A percentile compares a stretch with the other conserved stretches of the same genome.
Evolutionary conservation across 345 rosid species (phyloP).

Genomic region (thale cress (Arabidopsis thaliana)): TAIR10.1 NC_003071.7:15588501-15589000

Average conservation of each 20-base stretch:
- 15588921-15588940: slow-evolving; percentile 27
- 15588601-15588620: slow-evolving; percentile 74
- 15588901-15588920: slow-evolving; percentile 23
- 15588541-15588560: slow-evolving; percentile 83
- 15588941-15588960: slow-evolving; percentile 36
- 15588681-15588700: slow-evolving; percentile 70
- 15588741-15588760: slow-evolving; percentile 49
- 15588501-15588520: neutral
- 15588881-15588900: slow-evolving; percentile 42
- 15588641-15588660: slow-evolving; percentile 73
- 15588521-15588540: slow-evolving; percentile 75
- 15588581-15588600: slow-evolving; percentile 88
- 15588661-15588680: slow-evolving; percentile 70
- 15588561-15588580: slow-evolving; percentile 74
- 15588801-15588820: slow-evolving; percentile 70
- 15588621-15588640: slow-evolving; percentile 80
- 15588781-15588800: slow-evolving; percentile 72
- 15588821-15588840: slow-evolving; percentile 57
- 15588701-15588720: slow-evolving; percentile 83
- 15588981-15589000: slow-evolving; percentile 42
- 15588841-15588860: slow-evolving; percentile 52
- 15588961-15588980: slow-evolving; percentile 43
- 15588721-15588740: slow-evolving; percentile 52
- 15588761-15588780: slow-evolving; percentile 82
- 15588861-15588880: slow-evolving; percentile 68